Percentiles rank a stretch among this genome's conserved stretches.
Evolutionary conservation across 2,329 filamentous ascomycete species (phyloP).

Genomic region (Stemphylium lycopersici): DNA sequence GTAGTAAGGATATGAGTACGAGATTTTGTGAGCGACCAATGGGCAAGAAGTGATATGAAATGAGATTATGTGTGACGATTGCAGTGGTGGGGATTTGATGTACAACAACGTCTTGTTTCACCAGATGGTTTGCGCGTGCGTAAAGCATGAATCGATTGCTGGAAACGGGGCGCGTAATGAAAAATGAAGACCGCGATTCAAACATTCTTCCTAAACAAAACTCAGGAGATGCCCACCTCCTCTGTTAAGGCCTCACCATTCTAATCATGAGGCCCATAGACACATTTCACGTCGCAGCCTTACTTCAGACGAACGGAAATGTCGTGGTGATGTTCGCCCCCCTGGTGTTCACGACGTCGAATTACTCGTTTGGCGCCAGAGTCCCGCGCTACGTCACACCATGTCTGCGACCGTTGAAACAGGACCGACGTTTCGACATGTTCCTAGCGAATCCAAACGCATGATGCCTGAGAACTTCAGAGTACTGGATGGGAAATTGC

Average conservation of each 20-base stretch:
- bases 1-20: slow-evolving; percentile 9
- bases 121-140: background rate
- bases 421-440: slow-evolving; percentile 16
- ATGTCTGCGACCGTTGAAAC: slow-evolving; percentile 11
- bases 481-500: background rate
- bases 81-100: background rate
- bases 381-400: slow-evolving; percentile 11
- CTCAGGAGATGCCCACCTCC: background rate
- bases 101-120: background rate
- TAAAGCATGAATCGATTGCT: background rate
- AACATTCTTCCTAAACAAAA: background rate
- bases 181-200: background rate
- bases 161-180: background rate
- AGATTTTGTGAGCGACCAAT: slow-evolving; percentile 10
- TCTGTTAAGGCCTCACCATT: background rate
- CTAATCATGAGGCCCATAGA: background rate
- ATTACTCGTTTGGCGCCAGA: slow-evolving; percentile 1
- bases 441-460: slow-evolving; percentile 3
- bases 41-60: slow-evolving; percentile 2
- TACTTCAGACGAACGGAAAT: background rate
- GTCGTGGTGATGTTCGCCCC: slow-evolving; percentile 5
- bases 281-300: slow-evolving; percentile 6
- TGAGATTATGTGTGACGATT: slow-evolving; percentile 10
- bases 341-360: background rate
- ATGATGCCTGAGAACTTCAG: background rate